Percentiles rank a stretch among this genome's conserved stretches.
phyloP scores from a whole-genome alignment of 257 asterid genomes.

The Gentiana dahurica region DNA sequence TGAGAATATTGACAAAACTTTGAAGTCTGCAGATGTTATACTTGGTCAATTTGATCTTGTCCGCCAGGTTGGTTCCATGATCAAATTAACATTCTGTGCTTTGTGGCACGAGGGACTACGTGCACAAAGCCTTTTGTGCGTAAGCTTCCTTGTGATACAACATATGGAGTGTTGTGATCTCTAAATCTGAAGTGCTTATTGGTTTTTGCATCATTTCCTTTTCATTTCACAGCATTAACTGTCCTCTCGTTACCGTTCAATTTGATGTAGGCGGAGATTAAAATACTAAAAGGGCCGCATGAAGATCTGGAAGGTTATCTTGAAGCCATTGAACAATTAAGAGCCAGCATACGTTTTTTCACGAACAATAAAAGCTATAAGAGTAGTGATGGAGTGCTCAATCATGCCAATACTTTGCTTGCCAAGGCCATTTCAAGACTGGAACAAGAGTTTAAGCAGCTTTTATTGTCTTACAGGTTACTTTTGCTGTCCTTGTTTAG shows the following conservation, averaged over 20 bases:
- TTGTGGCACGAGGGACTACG: too few species aligned
- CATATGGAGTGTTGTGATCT: too few species aligned
- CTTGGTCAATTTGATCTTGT: constrained; percentile 81
- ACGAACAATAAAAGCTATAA: constrained; percentile 88
- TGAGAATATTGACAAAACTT: constrained; percentile 85
- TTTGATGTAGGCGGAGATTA: constrained; percentile 73
- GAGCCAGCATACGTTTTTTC: constrained; percentile 73
- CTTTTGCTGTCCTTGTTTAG: not conserved
- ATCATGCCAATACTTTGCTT: constrained; percentile 71
- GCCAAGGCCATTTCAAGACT: constrained; percentile 92
- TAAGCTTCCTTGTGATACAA: too few species aligned
- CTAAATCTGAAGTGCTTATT: not conserved
- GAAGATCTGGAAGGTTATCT: constrained; percentile 97
- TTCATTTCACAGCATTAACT: not conserved
- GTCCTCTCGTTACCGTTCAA: not conserved
- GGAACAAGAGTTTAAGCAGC: constrained; percentile 89
- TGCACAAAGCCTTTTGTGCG: too few species aligned
- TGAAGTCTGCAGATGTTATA: constrained; percentile 94
- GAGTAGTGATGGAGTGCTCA: constrained; percentile 96
- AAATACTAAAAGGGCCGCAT: constrained; percentile 94
- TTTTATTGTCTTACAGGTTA: constrained; percentile 75
- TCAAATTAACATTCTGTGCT: not conserved
- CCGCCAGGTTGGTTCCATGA: constrained; percentile 53
- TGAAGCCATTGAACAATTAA: constrained; percentile 84
- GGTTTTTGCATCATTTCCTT: not conserved